Base-by-base conservation (phyloP, 495 filamentous ascomycete species). In the Penicillium silybi region DNA sequence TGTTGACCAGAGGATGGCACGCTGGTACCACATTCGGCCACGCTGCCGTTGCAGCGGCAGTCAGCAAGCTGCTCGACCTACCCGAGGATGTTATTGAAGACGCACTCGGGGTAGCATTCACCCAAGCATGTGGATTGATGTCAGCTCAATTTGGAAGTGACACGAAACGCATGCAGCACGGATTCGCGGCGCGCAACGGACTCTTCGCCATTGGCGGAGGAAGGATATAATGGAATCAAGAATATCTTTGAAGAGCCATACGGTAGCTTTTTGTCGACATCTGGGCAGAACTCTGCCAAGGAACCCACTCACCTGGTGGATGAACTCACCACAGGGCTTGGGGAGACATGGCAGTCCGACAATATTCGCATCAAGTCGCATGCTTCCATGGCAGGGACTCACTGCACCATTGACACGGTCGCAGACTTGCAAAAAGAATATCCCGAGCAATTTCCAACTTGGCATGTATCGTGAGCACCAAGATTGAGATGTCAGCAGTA, bases 131-230 rank as follows among this genome's bases (percentile, higher is more conserved):
- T 37, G 71, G 75, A 0, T 48, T 74, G 6, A 77, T 78, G 70
- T 58, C 67, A 10, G 74, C 72, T 16, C 73, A 78, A 44, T 74
- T 63, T 44, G 74, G 71, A 27, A 63, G 71, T 11, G 63, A 65
- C 47, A 63, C 72, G 2, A 79, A 76, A 52, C 63, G 70, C 5
- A 72, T 77, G 69, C 70, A 76, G 50, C 74, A 77, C 44, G 74
- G 65, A 1, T 77, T 79, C 46, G 71, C 71, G 0, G 69, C 73
- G 10, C 66, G 73, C 1, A 78, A 70, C 40, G 74, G 73, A 0
- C 65, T 76, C 1, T 62, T 78, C 25, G 71, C 43, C 78, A 9
- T 41, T 77, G 35, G 70, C 73, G 3, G 51, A 60, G 13, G 44
- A 47, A 3, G 68, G 63, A 0, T 78, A 79, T 54, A 50, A 53